Percentiles rank a stretch among this genome's conserved stretches.
Conservation (phyloP, 306 rosid species). For the Cicer bijugum region DNA sequence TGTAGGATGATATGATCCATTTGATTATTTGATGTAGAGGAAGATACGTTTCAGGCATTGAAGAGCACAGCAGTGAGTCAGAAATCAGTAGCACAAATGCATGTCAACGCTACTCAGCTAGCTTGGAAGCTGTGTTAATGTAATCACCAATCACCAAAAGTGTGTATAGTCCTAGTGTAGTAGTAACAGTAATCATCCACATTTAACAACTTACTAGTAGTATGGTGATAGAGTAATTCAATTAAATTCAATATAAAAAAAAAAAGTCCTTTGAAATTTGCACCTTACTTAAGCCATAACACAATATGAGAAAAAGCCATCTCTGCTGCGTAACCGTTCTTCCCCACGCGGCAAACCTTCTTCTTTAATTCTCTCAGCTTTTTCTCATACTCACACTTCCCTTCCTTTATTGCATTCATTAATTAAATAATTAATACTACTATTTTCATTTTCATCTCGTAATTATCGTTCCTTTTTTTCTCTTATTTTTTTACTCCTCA, state of each 20-base stretch:
- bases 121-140: slow-evolving; percentile 39
- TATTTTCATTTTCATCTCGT: slow-evolving; percentile 48
- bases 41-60: slow-evolving; percentile 59
- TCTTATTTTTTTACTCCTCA: slow-evolving; percentile 16
- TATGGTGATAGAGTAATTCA: too few species aligned
- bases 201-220: too few species aligned
- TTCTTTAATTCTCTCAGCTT: slow-evolving; percentile 55
- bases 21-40: slow-evolving; percentile 58
- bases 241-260: neutral
- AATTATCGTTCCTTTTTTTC: slow-evolving; percentile 47
- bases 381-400: slow-evolving; percentile 35
- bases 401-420: neutral
- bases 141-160: slow-evolving; percentile 3
- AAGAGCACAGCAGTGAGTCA: slow-evolving; percentile 47
- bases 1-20: neutral
- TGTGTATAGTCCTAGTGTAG: neutral
- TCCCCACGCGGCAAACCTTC: slow-evolving; percentile 72
- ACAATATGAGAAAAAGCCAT: slow-evolving; percentile 55
- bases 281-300: slow-evolving; percentile 39
- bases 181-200: neutral
- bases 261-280: slow-evolving; percentile 40
- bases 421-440: slow-evolving; percentile 12
- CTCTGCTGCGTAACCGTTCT: slow-evolving; percentile 63
- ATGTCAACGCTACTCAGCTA: slow-evolving; percentile 58
- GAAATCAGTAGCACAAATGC: slow-evolving; percentile 54